phyloP scores from a whole-genome alignment of 2,329 filamentous ascomycete genomes.

The Diplocarpon rosae region DNA sequence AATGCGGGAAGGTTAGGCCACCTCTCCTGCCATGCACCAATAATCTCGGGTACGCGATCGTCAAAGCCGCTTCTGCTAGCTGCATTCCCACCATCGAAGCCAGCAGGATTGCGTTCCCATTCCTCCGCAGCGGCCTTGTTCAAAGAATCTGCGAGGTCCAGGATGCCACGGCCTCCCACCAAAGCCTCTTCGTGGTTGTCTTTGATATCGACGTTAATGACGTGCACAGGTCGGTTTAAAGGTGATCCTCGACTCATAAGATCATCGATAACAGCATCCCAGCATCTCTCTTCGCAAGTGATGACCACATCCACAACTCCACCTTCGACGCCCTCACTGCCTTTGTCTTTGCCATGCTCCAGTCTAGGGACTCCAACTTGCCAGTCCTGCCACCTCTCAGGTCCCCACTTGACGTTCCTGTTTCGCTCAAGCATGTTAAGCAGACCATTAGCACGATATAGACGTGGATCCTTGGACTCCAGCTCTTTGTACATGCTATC shows the following conservation, averaged over 20 bases:
- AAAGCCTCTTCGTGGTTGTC: constrained; percentile 97
- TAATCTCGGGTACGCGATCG: constrained; percentile 81
- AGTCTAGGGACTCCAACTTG: constrained; percentile 73
- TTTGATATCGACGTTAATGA: constrained; percentile 97
- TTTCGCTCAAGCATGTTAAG: constrained; percentile 95
- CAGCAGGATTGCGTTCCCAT: constrained; percentile 46
- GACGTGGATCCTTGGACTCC: constrained; percentile 67
- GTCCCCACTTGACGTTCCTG: constrained; percentile 83
- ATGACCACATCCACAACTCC: constrained; percentile 91
- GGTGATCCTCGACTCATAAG: constrained; percentile 74
- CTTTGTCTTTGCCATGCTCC: constrained; percentile 65
- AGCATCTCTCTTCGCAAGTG: constrained; percentile 94
- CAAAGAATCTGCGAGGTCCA: constrained; percentile 77
- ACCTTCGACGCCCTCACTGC: constrained; percentile 70
- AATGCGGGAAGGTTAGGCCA: constrained; percentile 86
- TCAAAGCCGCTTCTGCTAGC: constrained; percentile 71
- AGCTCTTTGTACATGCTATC: constrained; percentile 90
- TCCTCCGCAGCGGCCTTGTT: constrained; percentile 75
- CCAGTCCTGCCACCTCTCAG: constrained; percentile 98
- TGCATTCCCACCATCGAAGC: constrained; percentile 60
- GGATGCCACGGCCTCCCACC: constrained; percentile 79
- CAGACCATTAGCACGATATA: constrained; percentile 87
- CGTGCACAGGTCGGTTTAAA: constrained; percentile 86
- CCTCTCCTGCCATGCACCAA: constrained; percentile 87
- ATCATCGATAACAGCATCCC: constrained; percentile 95